A percentile compares a stretch with the other conserved stretches of the same genome.
These are phyloP conservation scores for Exophiala mesophila DNA, from an alignment of 2,329 filamentous ascomycete genomes.

Conservation along the genomic window DNA sequence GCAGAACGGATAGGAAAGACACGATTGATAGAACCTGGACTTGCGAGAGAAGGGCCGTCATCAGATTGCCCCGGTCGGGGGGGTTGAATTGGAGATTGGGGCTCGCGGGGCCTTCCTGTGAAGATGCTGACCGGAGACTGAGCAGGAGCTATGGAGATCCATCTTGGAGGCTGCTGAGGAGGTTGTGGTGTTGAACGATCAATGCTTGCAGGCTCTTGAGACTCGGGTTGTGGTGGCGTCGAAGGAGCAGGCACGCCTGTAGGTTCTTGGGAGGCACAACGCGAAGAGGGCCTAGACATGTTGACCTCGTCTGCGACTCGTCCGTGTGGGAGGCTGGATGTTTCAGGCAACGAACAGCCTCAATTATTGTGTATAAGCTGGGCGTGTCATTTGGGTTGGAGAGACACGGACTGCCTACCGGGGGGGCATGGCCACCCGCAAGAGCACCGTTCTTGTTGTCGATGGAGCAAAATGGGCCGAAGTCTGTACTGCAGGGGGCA, in stretches of 20 bases:
- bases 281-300: slow-evolving; percentile 14
- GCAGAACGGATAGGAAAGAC: slow-evolving; percentile 82
- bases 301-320: neutral
- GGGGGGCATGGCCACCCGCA: too few relatives aligned
- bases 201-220: neutral
- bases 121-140: slow-evolving; percentile 24
- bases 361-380: too few relatives aligned
- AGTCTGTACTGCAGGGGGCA: too few relatives aligned
- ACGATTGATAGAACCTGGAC: slow-evolving; percentile 47
- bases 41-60: slow-evolving; percentile 18
- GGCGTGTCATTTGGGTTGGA: too few relatives aligned
- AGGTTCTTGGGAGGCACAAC: slow-evolving; percentile 2
- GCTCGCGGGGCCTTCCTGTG: slow-evolving; percentile 11
- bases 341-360: too few relatives aligned
- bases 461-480: too few relatives aligned
- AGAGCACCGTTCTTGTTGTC: too few relatives aligned
- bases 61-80: slow-evolving; percentile 7
- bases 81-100: slow-evolving; percentile 4
- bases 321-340: neutral
- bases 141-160: slow-evolving; percentile 11
- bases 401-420: too few relatives aligned
- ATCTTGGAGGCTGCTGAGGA: slow-evolving; percentile 13
- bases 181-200: neutral
- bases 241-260: neutral
- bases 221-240: neutral